phyloP scores from a whole-genome alignment of 306 rosid species.

The Sicyos edulis region DNA sequence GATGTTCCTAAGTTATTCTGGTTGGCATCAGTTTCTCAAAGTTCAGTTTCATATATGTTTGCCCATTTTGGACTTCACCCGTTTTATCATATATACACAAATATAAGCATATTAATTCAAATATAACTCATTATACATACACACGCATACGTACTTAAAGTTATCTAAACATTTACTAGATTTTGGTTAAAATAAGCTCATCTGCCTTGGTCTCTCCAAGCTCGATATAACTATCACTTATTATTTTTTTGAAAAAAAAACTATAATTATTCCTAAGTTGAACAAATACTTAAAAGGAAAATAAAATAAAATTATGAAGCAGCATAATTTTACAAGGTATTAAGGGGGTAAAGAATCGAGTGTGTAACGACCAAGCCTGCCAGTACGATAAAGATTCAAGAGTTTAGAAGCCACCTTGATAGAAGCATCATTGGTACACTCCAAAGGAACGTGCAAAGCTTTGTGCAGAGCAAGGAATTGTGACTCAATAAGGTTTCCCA shows the following conservation, averaged over 20 bases:
- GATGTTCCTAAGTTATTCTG: no score
- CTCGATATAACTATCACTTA: no score
- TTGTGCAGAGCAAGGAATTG: conserved; percentile 44
- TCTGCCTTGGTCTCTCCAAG: no score
- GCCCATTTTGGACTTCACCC: no score
- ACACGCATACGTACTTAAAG: neutral
- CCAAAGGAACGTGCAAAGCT: conserved; percentile 43
- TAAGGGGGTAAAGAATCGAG: conserved; percentile 28
- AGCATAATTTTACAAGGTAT: no score
- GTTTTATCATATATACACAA: no score
- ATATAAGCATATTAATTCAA: no score
- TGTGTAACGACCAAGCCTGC: conserved; percentile 69
- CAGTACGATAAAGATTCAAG: conserved; percentile 69
- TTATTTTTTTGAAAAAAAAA: no score
- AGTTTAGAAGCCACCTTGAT: conserved; percentile 51
- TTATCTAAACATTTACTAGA: no score
- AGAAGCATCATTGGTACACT: conserved; percentile 32
- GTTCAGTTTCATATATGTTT: no score
- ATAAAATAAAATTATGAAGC: neutral
- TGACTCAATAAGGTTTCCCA: conserved; percentile 37
- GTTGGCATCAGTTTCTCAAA: no score
- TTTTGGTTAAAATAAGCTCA: neutral
- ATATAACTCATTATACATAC: no score
- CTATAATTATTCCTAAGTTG: neutral
- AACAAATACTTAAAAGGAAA: neutral